Percentiles rank a stretch among this genome's conserved stretches.
These are phyloP conservation scores for Lasiosphaeria hispida DNA, from an alignment of 495 filamentous ascomycete genomes.

Conservation along the genomic window DNA sequence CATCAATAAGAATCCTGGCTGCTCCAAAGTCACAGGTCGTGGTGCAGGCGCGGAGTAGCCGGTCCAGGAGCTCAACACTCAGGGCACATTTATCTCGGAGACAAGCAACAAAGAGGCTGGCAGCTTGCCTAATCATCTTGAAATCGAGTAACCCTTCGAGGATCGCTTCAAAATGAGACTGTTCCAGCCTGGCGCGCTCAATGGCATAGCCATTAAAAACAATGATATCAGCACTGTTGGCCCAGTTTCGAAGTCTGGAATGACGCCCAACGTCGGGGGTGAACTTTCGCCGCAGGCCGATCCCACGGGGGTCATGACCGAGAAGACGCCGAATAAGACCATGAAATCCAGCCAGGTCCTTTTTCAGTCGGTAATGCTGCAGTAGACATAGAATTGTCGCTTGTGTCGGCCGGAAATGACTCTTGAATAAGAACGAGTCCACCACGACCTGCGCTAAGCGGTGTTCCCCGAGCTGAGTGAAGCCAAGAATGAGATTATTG, in stretches of 20 bases:
- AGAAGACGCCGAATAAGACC: conserved; percentile 39
- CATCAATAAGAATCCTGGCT: conserved; percentile 27
- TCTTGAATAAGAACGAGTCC: conserved; percentile 47
- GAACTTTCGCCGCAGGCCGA: conserved; percentile 18
- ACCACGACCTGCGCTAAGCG: conserved; percentile 54
- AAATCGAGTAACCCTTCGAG: conserved; percentile 41
- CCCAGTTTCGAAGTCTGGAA: conserved; percentile 20
- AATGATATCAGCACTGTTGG: conserved; percentile 6
- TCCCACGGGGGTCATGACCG: conserved; percentile 24
- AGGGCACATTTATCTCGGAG: conserved; percentile 28
- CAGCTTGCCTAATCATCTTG: conserved; percentile 31
- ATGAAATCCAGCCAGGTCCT: conserved; percentile 40
- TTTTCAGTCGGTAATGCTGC: conserved; percentile 49
- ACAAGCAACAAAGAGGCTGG: conserved; percentile 32
- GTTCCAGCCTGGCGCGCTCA: conserved; percentile 26
- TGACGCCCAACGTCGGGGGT: background rate
- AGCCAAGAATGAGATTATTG: conserved; percentile 60
- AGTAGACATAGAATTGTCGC: conserved; percentile 54
- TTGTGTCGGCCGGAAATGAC: conserved; percentile 50
- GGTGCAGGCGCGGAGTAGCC: conserved; percentile 35
- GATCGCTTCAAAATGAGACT: conserved; percentile 33
- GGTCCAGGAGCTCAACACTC: conserved; percentile 26
- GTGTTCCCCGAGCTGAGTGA: conserved; percentile 51
- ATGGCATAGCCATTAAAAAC: conserved; percentile 18
- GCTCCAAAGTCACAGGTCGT: conserved; percentile 24